A percentile compares a stretch with the other conserved stretches of the same genome.
Evolutionary conservation across 805 yeast species (phyloP).

Genomic region (Henningerozyma blattae): DNA sequence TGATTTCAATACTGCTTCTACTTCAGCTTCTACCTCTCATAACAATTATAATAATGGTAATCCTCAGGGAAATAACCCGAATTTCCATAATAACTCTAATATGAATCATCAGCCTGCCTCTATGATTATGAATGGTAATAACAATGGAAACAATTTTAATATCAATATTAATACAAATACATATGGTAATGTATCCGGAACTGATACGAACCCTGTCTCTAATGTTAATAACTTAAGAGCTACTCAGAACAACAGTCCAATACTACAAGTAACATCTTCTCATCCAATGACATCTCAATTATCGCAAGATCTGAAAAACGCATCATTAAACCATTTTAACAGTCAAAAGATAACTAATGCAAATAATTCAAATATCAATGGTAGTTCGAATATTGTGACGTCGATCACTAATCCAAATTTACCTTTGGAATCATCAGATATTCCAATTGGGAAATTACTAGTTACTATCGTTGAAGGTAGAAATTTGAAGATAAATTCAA

Average conservation of each 20-base stretch:
- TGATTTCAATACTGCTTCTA: neutral
- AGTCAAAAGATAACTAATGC: neutral
- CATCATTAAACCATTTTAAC: no score
- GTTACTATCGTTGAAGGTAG: constrained; percentile 75
- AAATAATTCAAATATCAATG: constrained; percentile 2
- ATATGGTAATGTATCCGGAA: neutral
- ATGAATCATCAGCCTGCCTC: no score
- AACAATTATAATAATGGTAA: constrained; percentile 10
- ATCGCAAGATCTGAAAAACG: neutral
- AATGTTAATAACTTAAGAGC: neutral
- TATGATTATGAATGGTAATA: neutral
- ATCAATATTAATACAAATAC: neutral
- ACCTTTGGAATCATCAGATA: constrained; percentile 9
- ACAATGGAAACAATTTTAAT: constrained; percentile 1
- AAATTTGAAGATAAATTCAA: constrained; percentile 44
- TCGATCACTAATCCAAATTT: constrained; percentile 6
- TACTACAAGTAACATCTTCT: neutral
- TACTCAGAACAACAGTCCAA: neutral
- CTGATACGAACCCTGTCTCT: neutral
- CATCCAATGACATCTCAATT: neutral
- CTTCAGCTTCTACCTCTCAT: constrained; percentile 4
- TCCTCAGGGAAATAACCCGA: constrained; percentile 3
- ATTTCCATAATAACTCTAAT: no score
- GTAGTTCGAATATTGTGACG: constrained; percentile 1
- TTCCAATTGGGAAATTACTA: constrained; percentile 72